Percentiles rank a stretch among this genome's conserved stretches.
phyloP scores from a whole-genome alignment of 139 green algal species.

The Picochlorum costavermella region DNA sequence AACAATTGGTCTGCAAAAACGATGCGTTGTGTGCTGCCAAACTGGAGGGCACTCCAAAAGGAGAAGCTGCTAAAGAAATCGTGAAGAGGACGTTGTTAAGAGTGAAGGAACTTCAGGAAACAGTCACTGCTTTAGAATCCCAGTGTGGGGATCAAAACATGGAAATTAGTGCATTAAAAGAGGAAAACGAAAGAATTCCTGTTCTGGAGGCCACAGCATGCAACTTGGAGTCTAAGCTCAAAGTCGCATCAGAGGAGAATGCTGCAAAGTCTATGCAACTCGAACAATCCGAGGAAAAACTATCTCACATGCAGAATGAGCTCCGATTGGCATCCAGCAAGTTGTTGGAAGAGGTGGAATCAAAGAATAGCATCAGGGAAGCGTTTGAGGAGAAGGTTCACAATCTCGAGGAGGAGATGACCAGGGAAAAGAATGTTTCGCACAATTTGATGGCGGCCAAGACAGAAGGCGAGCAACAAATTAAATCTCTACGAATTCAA shows the following conservation, averaged over 20 bases:
- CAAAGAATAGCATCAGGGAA: neutral
- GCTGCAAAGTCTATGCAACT: neutral
- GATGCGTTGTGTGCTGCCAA: neutral
- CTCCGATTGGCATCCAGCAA: too few relatives aligned
- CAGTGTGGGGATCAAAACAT: too few relatives aligned
- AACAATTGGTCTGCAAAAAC: neutral
- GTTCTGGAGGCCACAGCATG: neutral
- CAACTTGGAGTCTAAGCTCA: neutral
- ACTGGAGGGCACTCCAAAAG: neutral
- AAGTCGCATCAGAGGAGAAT: neutral
- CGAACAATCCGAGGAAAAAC: neutral
- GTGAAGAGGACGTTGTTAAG: neutral
- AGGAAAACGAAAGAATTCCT: neutral
- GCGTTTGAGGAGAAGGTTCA: neutral
- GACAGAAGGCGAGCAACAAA: slow-evolving; percentile 4
- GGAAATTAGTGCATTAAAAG: neutral
- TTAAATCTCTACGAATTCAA: neutral
- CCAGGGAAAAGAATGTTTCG: neutral
- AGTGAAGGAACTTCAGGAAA: neutral
- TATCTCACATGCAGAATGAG: too few relatives aligned
- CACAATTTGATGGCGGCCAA: slow-evolving; percentile 5
- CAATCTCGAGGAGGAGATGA: neutral
- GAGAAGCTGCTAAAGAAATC: neutral
- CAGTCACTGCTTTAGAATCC: neutral
- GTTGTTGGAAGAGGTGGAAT: neutral